phyloP scores from a whole-genome alignment of 2,329 filamentous ascomycete species.

The Camillea tinctor region DNA sequence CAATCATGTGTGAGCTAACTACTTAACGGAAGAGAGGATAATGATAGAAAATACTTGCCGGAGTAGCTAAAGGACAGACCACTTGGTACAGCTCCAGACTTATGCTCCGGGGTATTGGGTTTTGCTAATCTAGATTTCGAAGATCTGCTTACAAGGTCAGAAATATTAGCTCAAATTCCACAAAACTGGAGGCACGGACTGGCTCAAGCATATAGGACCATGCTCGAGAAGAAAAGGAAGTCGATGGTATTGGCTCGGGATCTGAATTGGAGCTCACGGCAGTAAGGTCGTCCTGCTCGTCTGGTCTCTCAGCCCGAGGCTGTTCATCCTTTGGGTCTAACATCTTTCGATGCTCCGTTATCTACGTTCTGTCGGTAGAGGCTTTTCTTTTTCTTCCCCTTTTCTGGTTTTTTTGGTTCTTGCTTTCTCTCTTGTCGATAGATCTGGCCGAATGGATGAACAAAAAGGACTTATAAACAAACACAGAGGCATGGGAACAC shows the following conservation, averaged over 20 bases:
- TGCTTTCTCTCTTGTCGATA: not conserved
- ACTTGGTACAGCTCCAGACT: slow-evolving; percentile 1
- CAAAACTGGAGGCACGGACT: slow-evolving; percentile 40
- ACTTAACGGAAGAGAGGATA: not conserved
- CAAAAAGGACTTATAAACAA: not conserved
- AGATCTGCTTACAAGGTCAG: slow-evolving; percentile 41
- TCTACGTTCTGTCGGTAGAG: not conserved
- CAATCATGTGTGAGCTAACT: slow-evolving; percentile 4
- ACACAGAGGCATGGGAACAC: not conserved
- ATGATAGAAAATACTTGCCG: not conserved
- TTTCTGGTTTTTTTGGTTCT: too few species aligned
- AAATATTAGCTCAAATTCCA: slow-evolving; percentile 45
- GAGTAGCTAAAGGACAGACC: not conserved
- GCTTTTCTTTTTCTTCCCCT: not conserved
- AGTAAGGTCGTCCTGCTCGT: slow-evolving; percentile 7
- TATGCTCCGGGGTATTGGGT: not conserved
- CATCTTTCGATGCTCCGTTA: not conserved
- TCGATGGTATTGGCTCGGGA: not conserved
- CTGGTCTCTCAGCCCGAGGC: not conserved
- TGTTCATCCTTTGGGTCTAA: not conserved
- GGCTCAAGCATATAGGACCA: slow-evolving; percentile 29
- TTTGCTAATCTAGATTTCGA: not conserved
- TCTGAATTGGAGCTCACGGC: slow-evolving; percentile 4
- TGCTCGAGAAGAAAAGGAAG: slow-evolving; percentile 20
- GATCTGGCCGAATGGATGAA: not conserved